Percentiles rank a stretch among this genome's conserved stretches.
phyloP scores from a whole-genome alignment of 75 land plant species.

The Pinus albicaulis region DNA sequence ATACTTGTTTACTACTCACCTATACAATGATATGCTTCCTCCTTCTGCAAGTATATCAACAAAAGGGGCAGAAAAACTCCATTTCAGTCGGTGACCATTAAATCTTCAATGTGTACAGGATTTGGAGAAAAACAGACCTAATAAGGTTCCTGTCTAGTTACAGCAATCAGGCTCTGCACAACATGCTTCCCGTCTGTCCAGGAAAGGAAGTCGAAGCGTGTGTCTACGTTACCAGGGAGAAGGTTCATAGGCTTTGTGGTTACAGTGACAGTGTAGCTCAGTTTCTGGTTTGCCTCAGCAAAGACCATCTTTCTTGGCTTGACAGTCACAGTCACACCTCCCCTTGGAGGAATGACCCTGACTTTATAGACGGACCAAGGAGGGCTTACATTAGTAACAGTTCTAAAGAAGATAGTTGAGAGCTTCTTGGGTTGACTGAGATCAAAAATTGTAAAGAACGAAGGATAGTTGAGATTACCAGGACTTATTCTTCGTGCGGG shows the following conservation, averaged over 20 bases:
- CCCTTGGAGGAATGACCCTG: constrained; percentile 29
- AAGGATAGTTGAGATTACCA: constrained; percentile 81
- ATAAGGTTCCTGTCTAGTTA: constrained; percentile 4
- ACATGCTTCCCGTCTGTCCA: constrained; percentile 12
- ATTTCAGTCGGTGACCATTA: too few species aligned
- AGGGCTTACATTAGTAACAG: constrained; percentile 81
- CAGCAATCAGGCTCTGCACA: constrained; percentile 9
- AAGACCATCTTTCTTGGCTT: constrained; percentile 67
- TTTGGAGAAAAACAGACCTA: too few species aligned
- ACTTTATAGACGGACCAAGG: constrained; percentile 45
- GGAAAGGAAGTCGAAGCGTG: background rate
- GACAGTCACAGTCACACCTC: constrained; percentile 58
- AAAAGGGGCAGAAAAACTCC: too few species aligned
- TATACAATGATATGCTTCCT: too few species aligned
- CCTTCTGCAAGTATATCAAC: too few species aligned
- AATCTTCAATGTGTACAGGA: too few species aligned
- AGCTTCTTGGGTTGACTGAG: constrained; percentile 3
- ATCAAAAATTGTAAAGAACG: constrained; percentile 60
- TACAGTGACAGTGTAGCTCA: constrained; percentile 53
- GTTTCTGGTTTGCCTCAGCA: constrained; percentile 41
- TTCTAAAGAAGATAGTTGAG: constrained; percentile 48
- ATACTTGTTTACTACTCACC: too few species aligned
- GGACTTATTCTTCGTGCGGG: constrained; percentile 31
- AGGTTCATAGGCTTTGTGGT: constrained; percentile 24
- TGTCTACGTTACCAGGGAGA: constrained; percentile 33